phyloP scores from a whole-genome alignment of 331 rosid genomes.

The Spiraea crenata region DNA sequence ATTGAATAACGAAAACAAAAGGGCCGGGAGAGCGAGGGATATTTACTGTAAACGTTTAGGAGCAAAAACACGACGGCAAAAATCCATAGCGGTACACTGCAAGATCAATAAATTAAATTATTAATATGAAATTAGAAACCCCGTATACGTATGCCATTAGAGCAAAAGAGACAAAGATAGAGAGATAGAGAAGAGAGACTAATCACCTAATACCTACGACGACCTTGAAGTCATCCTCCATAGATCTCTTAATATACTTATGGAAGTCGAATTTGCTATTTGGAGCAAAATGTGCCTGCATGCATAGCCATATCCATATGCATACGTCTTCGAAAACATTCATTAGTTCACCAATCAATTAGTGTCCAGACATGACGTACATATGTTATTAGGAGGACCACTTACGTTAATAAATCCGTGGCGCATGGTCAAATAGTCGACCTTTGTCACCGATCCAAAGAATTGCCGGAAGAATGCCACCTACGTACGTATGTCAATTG shows the following conservation, averaged over 20 bases:
- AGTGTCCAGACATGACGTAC: too few relatives aligned
- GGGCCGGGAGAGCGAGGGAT: constrained; percentile 2
- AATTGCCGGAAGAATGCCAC: constrained; percentile 68
- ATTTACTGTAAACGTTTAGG: constrained; percentile 54
- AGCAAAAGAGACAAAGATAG: too few relatives aligned
- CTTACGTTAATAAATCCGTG: constrained; percentile 69
- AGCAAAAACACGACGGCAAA: constrained; percentile 57
- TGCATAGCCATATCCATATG: background rate
- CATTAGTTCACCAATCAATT: too few relatives aligned
- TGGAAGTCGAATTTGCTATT: constrained; percentile 64
- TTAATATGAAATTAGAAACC: background rate
- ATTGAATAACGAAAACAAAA: background rate
- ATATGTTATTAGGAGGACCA: background rate
- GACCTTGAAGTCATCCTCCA: constrained; percentile 78
- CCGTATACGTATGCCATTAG: too few relatives aligned
- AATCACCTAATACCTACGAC: constrained; percentile 63
- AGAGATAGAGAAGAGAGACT: constrained; percentile 1
- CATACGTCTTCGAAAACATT: too few relatives aligned
- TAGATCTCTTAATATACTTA: constrained; percentile 60
- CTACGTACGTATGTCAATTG: constrained; percentile 20
- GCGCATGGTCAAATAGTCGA: constrained; percentile 69
- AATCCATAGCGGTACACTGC: constrained; percentile 57
- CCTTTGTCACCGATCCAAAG: constrained; percentile 52
- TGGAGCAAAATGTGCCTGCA: constrained; percentile 69
- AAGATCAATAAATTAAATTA: constrained; percentile 6